Evolutionary conservation across 2,329 filamentous ascomycete genomes (phyloP).

Genomic region (Colletotrichum coccodes): DNA sequence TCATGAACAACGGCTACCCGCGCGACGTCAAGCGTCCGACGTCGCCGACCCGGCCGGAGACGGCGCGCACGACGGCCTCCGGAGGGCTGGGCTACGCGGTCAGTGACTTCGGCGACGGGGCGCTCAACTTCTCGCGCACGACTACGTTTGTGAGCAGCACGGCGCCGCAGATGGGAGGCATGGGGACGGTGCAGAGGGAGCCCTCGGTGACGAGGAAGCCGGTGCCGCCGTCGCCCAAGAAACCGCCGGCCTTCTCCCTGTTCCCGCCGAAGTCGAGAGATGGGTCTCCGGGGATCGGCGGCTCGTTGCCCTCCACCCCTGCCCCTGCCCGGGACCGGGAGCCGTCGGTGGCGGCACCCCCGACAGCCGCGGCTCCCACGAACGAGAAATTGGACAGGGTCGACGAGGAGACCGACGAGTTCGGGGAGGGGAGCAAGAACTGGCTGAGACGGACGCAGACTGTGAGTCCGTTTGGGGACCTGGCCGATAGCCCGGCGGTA

Average conservation of each 20-base stretch:
- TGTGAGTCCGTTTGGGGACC: slow-evolving; percentile 47
- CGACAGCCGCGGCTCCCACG: neutral
- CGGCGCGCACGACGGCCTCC: slow-evolving; percentile 24
- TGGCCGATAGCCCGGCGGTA: slow-evolving; percentile 36
- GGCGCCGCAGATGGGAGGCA: slow-evolving; percentile 3
- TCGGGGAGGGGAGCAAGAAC: slow-evolving; percentile 34
- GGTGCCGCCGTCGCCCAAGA: slow-evolving; percentile 22
- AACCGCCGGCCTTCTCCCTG: slow-evolving; percentile 12
- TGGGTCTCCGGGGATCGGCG: neutral
- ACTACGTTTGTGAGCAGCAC: slow-evolving; percentile 19
- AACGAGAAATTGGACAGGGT: slow-evolving; percentile 20
- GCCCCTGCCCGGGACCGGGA: neutral
- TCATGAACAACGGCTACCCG: slow-evolving; percentile 33
- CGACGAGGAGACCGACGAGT: slow-evolving; percentile 27
- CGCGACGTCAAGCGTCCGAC: slow-evolving; percentile 37
- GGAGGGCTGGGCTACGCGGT: slow-evolving; percentile 18
- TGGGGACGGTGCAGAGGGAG: neutral
- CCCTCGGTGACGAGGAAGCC: slow-evolving; percentile 15
- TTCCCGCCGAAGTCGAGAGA: slow-evolving; percentile 23
- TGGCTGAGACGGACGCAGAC: slow-evolving; percentile 44
- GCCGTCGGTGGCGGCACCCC: neutral
- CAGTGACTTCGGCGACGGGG: slow-evolving; percentile 16
- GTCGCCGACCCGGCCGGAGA: slow-evolving; percentile 29
- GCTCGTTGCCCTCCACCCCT: slow-evolving; percentile 13
- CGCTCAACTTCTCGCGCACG: slow-evolving; percentile 21